These are phyloP conservation scores for Obba rivulosa DNA, from an alignment of 768 basidiomycete genomes.

Conservation along the genomic window DNA sequence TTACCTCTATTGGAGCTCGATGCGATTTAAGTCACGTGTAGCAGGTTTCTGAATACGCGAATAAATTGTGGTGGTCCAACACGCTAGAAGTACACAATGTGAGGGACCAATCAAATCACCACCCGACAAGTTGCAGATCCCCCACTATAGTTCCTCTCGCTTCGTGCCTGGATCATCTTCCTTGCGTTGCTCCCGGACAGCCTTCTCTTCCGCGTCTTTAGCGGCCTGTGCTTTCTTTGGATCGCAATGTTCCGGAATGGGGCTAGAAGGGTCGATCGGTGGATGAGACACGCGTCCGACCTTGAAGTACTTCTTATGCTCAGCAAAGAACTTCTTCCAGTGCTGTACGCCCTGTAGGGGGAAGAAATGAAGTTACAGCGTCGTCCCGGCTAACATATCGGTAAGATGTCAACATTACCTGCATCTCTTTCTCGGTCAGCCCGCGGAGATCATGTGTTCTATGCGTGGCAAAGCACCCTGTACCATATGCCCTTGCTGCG, in stretches of 20 bases:
- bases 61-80: too few relatives aligned
- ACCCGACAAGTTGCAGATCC: background rate
- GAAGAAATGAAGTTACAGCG: background rate
- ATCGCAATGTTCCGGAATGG: conserved; percentile 73
- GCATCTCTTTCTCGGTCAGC: conserved; percentile 62
- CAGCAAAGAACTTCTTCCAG: conserved; percentile 87
- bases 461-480: conserved; percentile 90
- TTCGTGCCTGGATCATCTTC: background rate
- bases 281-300: conserved; percentile 73
- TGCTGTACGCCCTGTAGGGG: conserved; percentile 60
- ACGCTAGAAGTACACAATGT: too few relatives aligned
- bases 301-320: conserved; percentile 74
- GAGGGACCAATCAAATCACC: too few relatives aligned
- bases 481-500: conserved; percentile 89
- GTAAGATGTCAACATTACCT: conserved; percentile 39
- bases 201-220: conserved; percentile 9
- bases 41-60: too few relatives aligned
- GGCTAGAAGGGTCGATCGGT: conserved; percentile 70
- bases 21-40: too few relatives aligned
- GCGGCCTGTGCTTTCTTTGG: conserved; percentile 43
- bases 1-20: too few relatives aligned
- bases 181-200: conserved; percentile 1
- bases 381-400: background rate
- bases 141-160: conserved; percentile 3
- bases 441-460: conserved; percentile 89